Percentiles rank a stretch among this genome's conserved stretches.
Conservation (phyloP, 257 asterid genomes). For the Solanum sparsipilum region DNA sequence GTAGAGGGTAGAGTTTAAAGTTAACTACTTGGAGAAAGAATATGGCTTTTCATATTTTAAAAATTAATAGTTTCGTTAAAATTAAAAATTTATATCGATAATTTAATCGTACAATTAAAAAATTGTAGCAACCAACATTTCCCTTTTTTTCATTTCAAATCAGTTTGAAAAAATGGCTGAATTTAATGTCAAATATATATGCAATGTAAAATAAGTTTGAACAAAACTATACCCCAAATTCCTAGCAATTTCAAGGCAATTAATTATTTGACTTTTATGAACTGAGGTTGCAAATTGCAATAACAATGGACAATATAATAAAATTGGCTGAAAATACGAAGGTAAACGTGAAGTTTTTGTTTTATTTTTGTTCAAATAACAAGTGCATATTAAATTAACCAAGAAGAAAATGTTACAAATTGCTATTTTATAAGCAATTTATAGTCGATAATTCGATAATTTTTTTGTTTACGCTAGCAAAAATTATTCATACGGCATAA, state of each 20-base stretch:
- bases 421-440: neutral
- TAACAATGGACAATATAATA: neutral
- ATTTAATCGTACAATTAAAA: neutral
- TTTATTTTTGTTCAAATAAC: neutral
- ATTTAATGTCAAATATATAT: neutral
- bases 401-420: neutral
- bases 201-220: neutral
- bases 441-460: neutral
- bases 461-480: neutral
- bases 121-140: neutral
- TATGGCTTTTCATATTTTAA: neutral
- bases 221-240: neutral
- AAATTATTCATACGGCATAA: too few species aligned
- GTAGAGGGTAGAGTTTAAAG: fast-evolving
- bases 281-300: neutral
- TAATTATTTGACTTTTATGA: neutral
- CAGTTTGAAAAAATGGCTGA: neutral
- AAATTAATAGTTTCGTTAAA: neutral
- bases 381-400: neutral
- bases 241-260: neutral
- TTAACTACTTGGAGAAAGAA: neutral
- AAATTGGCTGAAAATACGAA: neutral
- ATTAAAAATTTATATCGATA: neutral
- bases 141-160: neutral
- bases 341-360: neutral